Percentiles rank a stretch among this genome's conserved stretches.
Evolutionary conservation across 805 yeast species (phyloP).

Genomic region (Candida peoriensis): DNA sequence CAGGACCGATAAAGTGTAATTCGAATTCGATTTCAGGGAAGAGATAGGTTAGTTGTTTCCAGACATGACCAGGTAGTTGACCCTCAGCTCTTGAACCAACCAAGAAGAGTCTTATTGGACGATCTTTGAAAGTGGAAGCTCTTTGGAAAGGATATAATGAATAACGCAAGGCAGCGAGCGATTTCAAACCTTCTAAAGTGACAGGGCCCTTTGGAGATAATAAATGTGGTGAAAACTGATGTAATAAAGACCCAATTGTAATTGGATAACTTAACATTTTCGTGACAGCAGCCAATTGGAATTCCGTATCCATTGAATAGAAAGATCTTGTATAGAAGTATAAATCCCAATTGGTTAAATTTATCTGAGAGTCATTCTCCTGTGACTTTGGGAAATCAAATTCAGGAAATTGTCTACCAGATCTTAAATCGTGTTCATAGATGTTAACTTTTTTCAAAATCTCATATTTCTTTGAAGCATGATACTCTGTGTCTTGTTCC

Average conservation of each 20-base stretch:
- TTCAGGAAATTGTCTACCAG: conserved; percentile 93
- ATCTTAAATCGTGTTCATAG: conserved; percentile 90
- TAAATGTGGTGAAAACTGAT: conserved; percentile 80
- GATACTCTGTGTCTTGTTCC: conserved; percentile 75
- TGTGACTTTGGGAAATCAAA: conserved; percentile 86
- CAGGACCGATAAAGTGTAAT: conserved; percentile 92
- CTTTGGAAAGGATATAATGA: conserved; percentile 69
- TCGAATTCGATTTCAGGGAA: conserved; percentile 83
- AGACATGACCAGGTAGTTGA: conserved; percentile 87
- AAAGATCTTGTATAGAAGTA: conserved; percentile 90
- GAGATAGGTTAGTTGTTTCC: conserved; percentile 87
- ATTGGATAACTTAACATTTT: conserved; percentile 91
- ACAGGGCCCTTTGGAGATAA: conserved; percentile 82
- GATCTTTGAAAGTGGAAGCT: conserved; percentile 62
- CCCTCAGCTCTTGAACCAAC: conserved; percentile 93
- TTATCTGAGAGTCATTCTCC: conserved; percentile 68
- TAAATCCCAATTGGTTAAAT: conserved; percentile 85
- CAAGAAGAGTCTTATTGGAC: conserved; percentile 86
- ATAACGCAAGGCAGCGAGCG: conserved; percentile 87
- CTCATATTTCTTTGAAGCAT: conserved; percentile 59
- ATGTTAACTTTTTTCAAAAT: conserved; percentile 80
- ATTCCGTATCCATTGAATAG: conserved; percentile 95
- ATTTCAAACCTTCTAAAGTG: conserved; percentile 88
- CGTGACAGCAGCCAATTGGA: conserved; percentile 91
- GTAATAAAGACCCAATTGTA: conserved; percentile 79